Evolutionary conservation across 1,284 basidiomycete genomes (phyloP).

Genomic region (Pseudozyma sp.): DNA sequence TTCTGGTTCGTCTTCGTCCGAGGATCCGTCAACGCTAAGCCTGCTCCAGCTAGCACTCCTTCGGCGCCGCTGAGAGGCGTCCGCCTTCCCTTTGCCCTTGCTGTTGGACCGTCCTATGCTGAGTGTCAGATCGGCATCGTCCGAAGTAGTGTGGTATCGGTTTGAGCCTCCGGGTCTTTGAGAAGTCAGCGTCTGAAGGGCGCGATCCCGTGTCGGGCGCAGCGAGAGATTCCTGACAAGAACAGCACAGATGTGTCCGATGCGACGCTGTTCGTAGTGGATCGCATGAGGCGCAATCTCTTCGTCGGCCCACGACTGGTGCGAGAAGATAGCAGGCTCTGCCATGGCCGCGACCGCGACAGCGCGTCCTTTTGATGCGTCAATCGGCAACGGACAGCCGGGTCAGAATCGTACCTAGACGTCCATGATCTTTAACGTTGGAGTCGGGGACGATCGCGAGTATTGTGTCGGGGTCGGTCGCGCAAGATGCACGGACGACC

Average conservation of each 20-base stretch:
- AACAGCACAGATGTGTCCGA: slow-evolving; percentile 38
- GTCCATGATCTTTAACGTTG: not conserved
- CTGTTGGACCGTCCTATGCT: slow-evolving; percentile 34
- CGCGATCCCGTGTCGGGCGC: slow-evolving; percentile 40
- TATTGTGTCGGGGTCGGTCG: not conserved
- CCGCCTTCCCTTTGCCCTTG: slow-evolving; percentile 34
- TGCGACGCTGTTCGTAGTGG: slow-evolving; percentile 34
- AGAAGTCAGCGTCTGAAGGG: slow-evolving; percentile 36
- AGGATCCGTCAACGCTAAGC: slow-evolving; percentile 1
- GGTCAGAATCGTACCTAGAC: not conserved
- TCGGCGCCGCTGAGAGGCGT: slow-evolving; percentile 1
- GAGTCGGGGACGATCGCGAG: not conserved
- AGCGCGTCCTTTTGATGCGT: not conserved
- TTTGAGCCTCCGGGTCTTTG: slow-evolving; percentile 29
- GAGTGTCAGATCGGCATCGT: slow-evolving; percentile 44
- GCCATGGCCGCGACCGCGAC: slow-evolving; percentile 10
- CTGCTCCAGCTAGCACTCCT: slow-evolving; percentile 41
- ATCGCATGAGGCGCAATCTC: not conserved
- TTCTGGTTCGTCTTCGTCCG: slow-evolving; percentile 15
- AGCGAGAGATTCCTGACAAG: slow-evolving; percentile 45
- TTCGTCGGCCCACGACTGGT: not conserved
- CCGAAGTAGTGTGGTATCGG: slow-evolving; percentile 37
- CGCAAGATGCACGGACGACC: not conserved
- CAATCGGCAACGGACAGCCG: slow-evolving; percentile 1
- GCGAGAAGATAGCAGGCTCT: not conserved